A percentile compares a stretch with the other conserved stretches of the same genome.
phyloP scores from a whole-genome alignment of 1,284 basidiomycete genomes.

The Macrocybe sp. region DNA sequence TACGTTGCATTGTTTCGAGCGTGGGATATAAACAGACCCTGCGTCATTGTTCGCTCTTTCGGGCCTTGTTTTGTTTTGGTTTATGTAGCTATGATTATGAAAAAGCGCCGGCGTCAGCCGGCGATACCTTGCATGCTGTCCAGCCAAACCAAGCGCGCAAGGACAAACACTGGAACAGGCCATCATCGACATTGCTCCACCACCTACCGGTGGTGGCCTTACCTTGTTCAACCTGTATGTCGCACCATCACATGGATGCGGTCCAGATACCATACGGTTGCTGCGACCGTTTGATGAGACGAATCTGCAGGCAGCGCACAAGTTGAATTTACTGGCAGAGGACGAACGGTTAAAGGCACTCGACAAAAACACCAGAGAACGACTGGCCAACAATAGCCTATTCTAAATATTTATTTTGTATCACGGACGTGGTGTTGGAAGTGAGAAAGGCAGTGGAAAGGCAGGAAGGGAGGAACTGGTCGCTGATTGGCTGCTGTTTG shows the following conservation, averaged over 20 bases:
- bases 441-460: background rate
- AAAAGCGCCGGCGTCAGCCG: too few species aligned
- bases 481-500: too few species aligned
- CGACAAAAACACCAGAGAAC: background rate
- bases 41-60: too few species aligned
- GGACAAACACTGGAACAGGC: background rate
- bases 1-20: too few species aligned
- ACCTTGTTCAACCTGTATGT: conserved; percentile 12
- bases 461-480: too few species aligned
- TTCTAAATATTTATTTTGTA: background rate
- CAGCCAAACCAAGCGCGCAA: background rate
- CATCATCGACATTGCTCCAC: background rate
- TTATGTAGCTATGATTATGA: too few species aligned
- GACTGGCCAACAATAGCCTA: background rate
- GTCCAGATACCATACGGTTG: conserved; percentile 20
- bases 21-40: too few species aligned
- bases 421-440: background rate
- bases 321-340: background rate
- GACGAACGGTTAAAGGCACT: background rate
- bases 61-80: too few species aligned
- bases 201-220: background rate
- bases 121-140: too few species aligned
- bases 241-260: conserved; percentile 24
- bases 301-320: background rate
- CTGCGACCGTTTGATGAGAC: conserved; percentile 23